Evolutionary conservation across 495 filamentous ascomycete species (phyloP).

Genomic region (Bombardia bombarda): DNA sequence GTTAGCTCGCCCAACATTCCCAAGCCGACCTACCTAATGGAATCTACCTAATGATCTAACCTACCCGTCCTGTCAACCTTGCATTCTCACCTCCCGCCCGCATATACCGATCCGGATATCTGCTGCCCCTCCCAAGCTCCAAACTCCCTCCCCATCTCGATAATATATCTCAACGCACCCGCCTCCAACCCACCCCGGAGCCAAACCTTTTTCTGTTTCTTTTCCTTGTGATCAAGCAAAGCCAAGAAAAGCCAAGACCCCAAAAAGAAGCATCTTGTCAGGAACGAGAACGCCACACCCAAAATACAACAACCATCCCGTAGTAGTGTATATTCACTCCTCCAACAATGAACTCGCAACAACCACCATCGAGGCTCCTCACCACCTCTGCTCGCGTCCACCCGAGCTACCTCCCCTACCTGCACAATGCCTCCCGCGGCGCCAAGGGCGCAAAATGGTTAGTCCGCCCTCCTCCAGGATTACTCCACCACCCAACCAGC

Average conservation of each 20-base stretch:
- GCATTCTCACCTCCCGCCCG: too few species aligned
- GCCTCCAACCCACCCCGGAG: too few species aligned
- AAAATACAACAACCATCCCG: neutral
- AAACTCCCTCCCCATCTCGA: too few species aligned
- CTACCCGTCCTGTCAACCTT: too few species aligned
- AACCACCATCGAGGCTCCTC: conserved; percentile 13
- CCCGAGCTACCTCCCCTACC: conserved; percentile 32
- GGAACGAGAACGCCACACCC: neutral
- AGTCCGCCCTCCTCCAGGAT: conserved; percentile 19
- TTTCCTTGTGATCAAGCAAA: neutral
- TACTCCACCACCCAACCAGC: neutral
- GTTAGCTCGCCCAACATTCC: neutral
- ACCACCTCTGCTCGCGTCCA: conserved; percentile 35
- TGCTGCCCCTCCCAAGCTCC: too few species aligned
- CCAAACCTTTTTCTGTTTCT: neutral
- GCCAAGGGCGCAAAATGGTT: conserved; percentile 29
- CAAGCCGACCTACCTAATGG: too few species aligned
- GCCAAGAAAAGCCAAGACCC: neutral
- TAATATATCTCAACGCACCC: too few species aligned
- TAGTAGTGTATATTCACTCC: neutral
- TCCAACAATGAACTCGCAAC: neutral
- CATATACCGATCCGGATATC: too few species aligned
- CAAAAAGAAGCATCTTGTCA: neutral
- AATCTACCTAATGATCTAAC: too few species aligned
- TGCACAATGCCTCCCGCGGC: conserved; percentile 22